phyloP scores from a whole-genome alignment of 345 rosid species.

The Pistacia integerrima region DNA sequence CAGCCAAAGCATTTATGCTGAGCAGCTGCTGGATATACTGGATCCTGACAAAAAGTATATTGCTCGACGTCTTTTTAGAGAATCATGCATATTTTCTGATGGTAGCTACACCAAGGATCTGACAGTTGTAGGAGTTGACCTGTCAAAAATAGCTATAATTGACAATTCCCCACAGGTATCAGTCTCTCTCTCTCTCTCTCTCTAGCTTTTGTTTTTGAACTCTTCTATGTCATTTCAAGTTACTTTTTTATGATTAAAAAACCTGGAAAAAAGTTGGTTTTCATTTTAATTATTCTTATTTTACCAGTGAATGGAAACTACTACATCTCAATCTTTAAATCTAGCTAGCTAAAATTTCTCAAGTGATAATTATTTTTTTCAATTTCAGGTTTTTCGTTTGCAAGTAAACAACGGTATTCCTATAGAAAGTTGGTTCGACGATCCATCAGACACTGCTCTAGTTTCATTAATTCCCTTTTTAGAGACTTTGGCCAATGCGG shows the following conservation, averaged over 20 bases:
- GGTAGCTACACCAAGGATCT: slow-evolving; percentile 91
- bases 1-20: slow-evolving; percentile 86
- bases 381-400: slow-evolving; percentile 81
- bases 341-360: not conserved
- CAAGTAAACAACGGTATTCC: slow-evolving; percentile 96
- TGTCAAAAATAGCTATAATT: slow-evolving; percentile 87
- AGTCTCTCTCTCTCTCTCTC: slow-evolving; percentile 5
- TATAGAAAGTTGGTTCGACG: slow-evolving; percentile 90
- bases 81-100: slow-evolving; percentile 79
- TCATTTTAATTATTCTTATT: too few relatives aligned
- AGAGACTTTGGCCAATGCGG: slow-evolving; percentile 75
- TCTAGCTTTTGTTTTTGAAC: not conserved
- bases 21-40: slow-evolving; percentile 74
- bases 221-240: slow-evolving; percentile 10
- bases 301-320: too few relatives aligned
- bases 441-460: slow-evolving; percentile 75
- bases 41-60: slow-evolving; percentile 74
- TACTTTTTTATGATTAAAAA: too few relatives aligned
- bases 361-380: slow-evolving; percentile 12
- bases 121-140: slow-evolving; percentile 89
- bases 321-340: too few relatives aligned
- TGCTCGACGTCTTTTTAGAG: slow-evolving; percentile 73
- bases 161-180: slow-evolving; percentile 96
- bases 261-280: not conserved
- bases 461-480: slow-evolving; percentile 86